Percentiles rank a stretch among this genome's conserved stretches.
These are phyloP conservation scores for Rubia balearica DNA, from an alignment of 305 asterid species.

Conservation along the genomic window DNA sequence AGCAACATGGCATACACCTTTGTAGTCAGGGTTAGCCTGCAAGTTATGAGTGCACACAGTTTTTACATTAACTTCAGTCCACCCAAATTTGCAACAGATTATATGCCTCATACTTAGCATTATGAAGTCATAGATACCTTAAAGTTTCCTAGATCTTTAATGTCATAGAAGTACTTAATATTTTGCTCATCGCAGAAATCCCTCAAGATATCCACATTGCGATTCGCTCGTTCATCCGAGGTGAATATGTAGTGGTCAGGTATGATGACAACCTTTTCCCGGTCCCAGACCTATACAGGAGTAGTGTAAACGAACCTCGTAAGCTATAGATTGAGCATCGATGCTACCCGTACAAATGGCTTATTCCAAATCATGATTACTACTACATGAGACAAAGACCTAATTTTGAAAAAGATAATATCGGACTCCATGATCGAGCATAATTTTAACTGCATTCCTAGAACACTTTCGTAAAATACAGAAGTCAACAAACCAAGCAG, in stretches of 20 bases:
- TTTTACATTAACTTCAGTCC: conserved; percentile 8
- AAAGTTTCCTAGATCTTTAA: conserved; percentile 80
- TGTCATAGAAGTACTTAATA: conserved; percentile 89
- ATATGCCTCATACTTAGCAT: conserved; percentile 9
- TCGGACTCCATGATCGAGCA: neutral
- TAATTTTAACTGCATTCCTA: neutral
- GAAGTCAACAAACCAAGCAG: neutral
- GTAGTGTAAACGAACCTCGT: neutral
- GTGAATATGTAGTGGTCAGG: conserved; percentile 96
- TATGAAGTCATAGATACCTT: conserved; percentile 34
- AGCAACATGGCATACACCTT: conserved; percentile 97
- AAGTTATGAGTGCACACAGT: conserved; percentile 10
- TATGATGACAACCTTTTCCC: conserved; percentile 76
- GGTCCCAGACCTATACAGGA: conserved; percentile 70
- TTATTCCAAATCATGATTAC: neutral
- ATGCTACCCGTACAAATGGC: neutral
- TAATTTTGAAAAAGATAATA: neutral
- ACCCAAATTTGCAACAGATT: conserved; percentile 11
- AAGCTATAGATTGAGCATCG: neutral
- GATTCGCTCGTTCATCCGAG: conserved; percentile 82
- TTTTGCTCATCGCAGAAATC: conserved; percentile 79
- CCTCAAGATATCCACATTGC: conserved; percentile 88
- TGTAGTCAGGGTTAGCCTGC: conserved; percentile 92
- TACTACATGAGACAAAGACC: neutral
- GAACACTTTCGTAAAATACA: neutral